Base-by-base conservation (phyloP, 176 grass and related monocot species). In the Cymbopogon citratus region DNA sequence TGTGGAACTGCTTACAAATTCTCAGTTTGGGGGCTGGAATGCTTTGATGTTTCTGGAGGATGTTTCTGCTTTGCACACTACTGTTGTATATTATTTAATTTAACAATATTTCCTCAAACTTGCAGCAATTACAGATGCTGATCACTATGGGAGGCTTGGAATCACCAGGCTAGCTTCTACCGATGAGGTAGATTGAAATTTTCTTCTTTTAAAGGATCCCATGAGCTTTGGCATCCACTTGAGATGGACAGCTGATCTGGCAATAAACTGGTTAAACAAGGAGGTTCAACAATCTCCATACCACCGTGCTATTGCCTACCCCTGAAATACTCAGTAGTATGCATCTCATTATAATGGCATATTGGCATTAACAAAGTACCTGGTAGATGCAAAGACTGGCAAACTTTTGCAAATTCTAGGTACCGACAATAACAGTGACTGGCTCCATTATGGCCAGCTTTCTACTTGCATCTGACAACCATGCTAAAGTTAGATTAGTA, bases 131-230 rank as follows among this genome's bases (percentile, higher is more conserved):
- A 98, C 95, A 23, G 82, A 98, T 73, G 88, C 54, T 27, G 95
- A 94, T 91, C 90, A 94, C 84, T 98, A 98, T 85, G 92, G 88
- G 28, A 93, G 84, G 72, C 92, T 95, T 71, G 90, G 92, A 78
- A 73, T 95, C 74, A 66, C 73, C 21, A 98, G 63, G 74, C 74
- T 69, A 19, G 88, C 90, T 80, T 86, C 90, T 66, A 86, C 81
- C 27, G 84, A 93, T 43, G 83, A 94, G 87, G 95, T 94, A 81
- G 57, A 72, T 6, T 38, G 44, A 71, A 6, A 3, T 27, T 52
- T 26, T 35, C 65, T 43, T 61, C 24, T 25, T 68, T 80, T 6
- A 14, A 15, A 66, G 12, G 12, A 35, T 9, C 44, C 6, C 26
- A 45, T 6, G 26, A 24, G 52, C 23, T 59, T 2, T 44, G 28